Evolutionary conservation across 441 rosid species (phyloP), one percentile per base, ranked within the genome.

Genomic region (Daphne laureola): DNA sequence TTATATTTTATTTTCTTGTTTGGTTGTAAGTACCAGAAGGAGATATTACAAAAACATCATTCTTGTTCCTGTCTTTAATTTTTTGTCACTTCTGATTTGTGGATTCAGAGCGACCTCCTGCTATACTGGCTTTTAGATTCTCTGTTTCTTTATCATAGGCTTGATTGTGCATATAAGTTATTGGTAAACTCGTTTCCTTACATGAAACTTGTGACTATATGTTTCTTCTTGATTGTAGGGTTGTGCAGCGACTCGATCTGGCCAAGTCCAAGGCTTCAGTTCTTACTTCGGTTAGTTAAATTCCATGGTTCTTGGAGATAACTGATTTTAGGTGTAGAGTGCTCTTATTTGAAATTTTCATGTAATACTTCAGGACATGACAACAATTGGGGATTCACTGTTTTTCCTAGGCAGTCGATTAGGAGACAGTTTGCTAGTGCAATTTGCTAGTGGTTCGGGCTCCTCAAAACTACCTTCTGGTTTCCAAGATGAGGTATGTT

Each of bases 371-470:
- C 67, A 94, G 98, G 99, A 79, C 65, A 81, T 94, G 63, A 71
- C 98, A 55, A 80, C 81, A 48, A 71, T 94, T 35, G 99, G 98
- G 61, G 83, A 68, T 60, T 87, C 95, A 38, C 73, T 90, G 23
- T 84, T 94, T 79, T 87, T 90, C 69, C 72, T 94, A 59, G 96
- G 84, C 55, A 94, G 99, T 79, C 91, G 96, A 53, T 65, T 90
- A 75, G 98, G 99, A 44, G 98, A 94, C 79, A 94, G 99, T 83
- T 76, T 87, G 72, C 95, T 94, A 52, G 99, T 94, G 63, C 99
- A 94, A 56, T 90, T 77, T 73, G 77, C 86, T 53, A 66, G 78
- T 73, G 84, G 86, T 43, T 73, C 76, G 51, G 97, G 84, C 53
- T 61, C 96, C 62, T 78, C 94, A 52, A 56, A 70, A 57, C 64